Evolutionary conservation across 441 rosid species (phyloP).

Genomic region (Eutrema salsugineum): DNA sequence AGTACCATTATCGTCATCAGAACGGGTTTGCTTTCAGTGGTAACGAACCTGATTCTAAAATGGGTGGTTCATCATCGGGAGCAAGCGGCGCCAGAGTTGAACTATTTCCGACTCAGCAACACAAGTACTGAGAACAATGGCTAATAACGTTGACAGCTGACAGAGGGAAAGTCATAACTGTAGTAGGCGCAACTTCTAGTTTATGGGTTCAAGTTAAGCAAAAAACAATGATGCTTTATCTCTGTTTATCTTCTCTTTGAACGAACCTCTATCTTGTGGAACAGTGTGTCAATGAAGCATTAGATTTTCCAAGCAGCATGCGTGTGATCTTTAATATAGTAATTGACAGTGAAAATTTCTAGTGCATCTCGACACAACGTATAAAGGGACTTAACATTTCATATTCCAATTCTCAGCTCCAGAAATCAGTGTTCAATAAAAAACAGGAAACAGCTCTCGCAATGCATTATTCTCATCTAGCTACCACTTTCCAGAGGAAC

Average conservation of each 20-base stretch:
- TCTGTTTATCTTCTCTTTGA: constrained; percentile 1
- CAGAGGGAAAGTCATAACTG: constrained; percentile 4
- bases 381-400: constrained; percentile 2
- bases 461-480: constrained; percentile 12
- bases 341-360: constrained; percentile 1
- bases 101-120: constrained; percentile 26
- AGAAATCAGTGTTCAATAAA: constrained; percentile 2
- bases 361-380: not conserved
- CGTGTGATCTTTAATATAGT: not conserved
- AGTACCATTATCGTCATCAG: constrained; percentile 34
- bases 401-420: constrained; percentile 7
- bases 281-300: constrained; percentile 16
- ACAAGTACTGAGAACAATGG: constrained; percentile 28
- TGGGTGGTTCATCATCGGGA: constrained; percentile 30
- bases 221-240: constrained; percentile 12
- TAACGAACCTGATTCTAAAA: constrained; percentile 10
- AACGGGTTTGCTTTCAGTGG: constrained; percentile 40
- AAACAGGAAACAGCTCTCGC: constrained; percentile 14
- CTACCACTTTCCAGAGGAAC: constrained; percentile 23
- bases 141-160: constrained; percentile 18
- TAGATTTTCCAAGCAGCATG: constrained; percentile 8
- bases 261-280: constrained; percentile 4
- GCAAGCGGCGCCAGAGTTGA: constrained; percentile 23
- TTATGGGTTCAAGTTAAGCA: constrained; percentile 17
- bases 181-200: constrained; percentile 11